Base-by-base conservation (phyloP, 495 filamentous ascomycete genomes). In the Annulohypoxylon stygium region DNA sequence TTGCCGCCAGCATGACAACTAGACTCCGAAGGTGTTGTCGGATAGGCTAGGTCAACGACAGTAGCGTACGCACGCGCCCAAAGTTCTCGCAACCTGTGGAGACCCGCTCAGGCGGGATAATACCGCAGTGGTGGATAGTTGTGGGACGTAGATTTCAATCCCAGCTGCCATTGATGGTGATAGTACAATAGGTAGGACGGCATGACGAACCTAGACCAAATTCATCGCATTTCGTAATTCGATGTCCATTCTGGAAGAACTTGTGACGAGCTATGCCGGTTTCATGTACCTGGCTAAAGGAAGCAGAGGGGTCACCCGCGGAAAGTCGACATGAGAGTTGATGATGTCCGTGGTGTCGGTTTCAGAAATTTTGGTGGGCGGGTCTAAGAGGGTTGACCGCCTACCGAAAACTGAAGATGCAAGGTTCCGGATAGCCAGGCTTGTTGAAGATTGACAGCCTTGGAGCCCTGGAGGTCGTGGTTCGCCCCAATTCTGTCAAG, bases 201-300 rank as follows among this genome's bases (percentile, higher is more conserved):
- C 67, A 70, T 64, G 43, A 69, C 61, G 26, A 57, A 20, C 30
- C 33, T 47, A 26, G 14, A 20, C 34, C 23, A 48, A 20, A 53
- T 36, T 67, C 61, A 67, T 70, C 59, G 59, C 58, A 75, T 61
- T 61, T 71, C 63, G 59, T 75, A 70, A 70, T 75, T 75, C 72
- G 39, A 71, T 61, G 59, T 62, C 58, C 67, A 55, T 75, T 75
- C 72, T 75, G 72, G 72, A 75, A 75, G 72, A 67, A 75, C 50
- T 61, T 75, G 72, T 75, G 72, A 75, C 72, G 11, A 67, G 67
- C 67, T 68, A 75, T 67, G 33, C 72, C 67, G 23, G 67, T 70
- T 75, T 75, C 67, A 70, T 36, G 67, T 70, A 63, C 58, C 54
- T 75, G 71, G 71, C 67, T 67, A 70, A 60, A 70, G 71, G 59